Evolutionary conservation across 768 basidiomycete species (phyloP), one percentile per base, ranked within the genome.

Genomic region (Lactarius pseudohatsudake): DNA sequence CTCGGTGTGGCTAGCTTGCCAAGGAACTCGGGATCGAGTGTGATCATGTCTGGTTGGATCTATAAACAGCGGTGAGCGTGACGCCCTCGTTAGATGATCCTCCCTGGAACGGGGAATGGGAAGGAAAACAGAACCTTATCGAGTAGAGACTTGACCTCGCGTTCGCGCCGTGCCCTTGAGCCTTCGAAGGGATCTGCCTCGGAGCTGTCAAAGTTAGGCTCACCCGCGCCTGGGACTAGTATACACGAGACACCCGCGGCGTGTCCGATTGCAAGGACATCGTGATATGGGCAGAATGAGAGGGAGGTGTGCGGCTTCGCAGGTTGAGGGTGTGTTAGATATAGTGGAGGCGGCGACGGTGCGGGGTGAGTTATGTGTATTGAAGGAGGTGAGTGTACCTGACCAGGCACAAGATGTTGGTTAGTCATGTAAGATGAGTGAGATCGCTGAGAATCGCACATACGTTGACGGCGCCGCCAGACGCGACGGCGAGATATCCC

Each of bases 181-280:
- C 88, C 85, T 77, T 99, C 96, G 79, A 91, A 98, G 3, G 96
- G 94, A 84, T 99, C 96, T 0, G 94, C 92, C 76, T 98, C 97
- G 16, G 83, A 76, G 65, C 90, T 91, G 73, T 99, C 97, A 75
- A 95, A 96, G 81, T 97, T 95, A 56, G 96, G 86, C 76, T 98
- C 96, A 40, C 96, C 97, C 10, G 88, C 79, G 32, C 96, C 96
- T 0, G 97, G 97, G 0, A 98, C 89, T 62, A 98, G 81, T 59
- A 98, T 84, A 50, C 85, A 90, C 4, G 92, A 92, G 20, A 98
- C 79, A 0, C 96, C 96, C 0, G 80, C 81, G 5, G 82, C 74
- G 74, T 96, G 94, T 1, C 92, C 90, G 54, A 96, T 79, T 0
- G 87, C 88, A 26, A 96, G 83, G 34, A 92, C 79, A 76, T 96